A percentile compares a stretch with the other conserved stretches of the same genome.
phyloP scores from a whole-genome alignment of 1,284 basidiomycete species.

The Sporisorium scitamineum region DNA sequence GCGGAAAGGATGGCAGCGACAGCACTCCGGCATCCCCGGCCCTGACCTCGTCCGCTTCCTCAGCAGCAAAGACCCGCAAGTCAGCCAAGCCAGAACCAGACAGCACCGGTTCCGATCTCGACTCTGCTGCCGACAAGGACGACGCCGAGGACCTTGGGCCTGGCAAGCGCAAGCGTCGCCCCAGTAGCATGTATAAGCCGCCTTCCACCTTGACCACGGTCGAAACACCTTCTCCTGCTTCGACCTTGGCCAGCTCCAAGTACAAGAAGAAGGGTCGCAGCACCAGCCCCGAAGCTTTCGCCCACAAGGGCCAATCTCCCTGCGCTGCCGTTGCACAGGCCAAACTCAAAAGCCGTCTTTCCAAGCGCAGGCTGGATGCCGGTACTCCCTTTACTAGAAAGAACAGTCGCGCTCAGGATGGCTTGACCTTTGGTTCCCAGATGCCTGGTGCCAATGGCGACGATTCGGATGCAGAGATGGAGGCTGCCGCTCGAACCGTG shows the following conservation, averaged over 20 bases:
- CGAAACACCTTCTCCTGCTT: constrained; percentile 24
- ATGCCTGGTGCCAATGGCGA: constrained; percentile 5
- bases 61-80: constrained; percentile 20
- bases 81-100: constrained; percentile 21
- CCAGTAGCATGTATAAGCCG: constrained; percentile 60
- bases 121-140: constrained; percentile 21
- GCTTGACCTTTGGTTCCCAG: not conserved
- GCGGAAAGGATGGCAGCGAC: constrained; percentile 27
- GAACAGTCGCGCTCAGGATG: constrained; percentile 3
- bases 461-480: constrained; percentile 41
- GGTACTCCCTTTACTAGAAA: constrained; percentile 14
- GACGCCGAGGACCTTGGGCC: constrained; percentile 34
- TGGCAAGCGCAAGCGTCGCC: constrained; percentile 58
- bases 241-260: constrained; percentile 19
- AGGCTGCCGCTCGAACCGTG: not conserved
- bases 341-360: constrained; percentile 26
- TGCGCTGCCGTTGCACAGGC: constrained; percentile 18
- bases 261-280: constrained; percentile 48
- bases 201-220: constrained; percentile 57
- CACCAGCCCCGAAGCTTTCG: constrained; percentile 29
- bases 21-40: constrained; percentile 4
- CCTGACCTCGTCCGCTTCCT: constrained; percentile 4
- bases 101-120: constrained; percentile 13
- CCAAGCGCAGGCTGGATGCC: constrained; percentile 23
- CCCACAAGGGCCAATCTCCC: constrained; percentile 23